Evolutionary conservation across 306 rosid genomes (phyloP), one percentile per base, ranked within the genome.

Genomic region (Dryas drummondii): DNA sequence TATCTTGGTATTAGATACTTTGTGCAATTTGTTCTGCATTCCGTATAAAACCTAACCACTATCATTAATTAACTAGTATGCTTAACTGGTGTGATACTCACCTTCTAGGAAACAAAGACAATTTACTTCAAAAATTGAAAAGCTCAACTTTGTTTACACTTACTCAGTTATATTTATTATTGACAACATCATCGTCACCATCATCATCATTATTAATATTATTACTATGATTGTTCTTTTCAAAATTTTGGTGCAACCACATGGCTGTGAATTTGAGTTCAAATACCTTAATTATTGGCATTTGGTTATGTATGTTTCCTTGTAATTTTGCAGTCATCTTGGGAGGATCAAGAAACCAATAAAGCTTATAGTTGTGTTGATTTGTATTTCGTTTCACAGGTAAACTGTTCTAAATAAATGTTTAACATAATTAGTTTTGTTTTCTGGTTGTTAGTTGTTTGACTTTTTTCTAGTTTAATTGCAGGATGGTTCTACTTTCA

Each of bases 321-420:
- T 69, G 57, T 81, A 45, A 56, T 32, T 75, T 78, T 88, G 90
- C 96, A 94, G 98, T 94, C 98, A 11, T 90, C 97, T 68, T 80
- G 69, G 75, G 93, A 88, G 77, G 97, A 94, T 75, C 91, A 87
- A 75, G 96, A 90, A 13, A 86, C 96, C 51, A 77, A 16, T 55
- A 92, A 83, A 83, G 85, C 70, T 54, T 87, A 81, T 61, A 90
- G 97, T 75, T 94, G 97, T 16, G 76, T 91, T 37, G 97, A 94
- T 85, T 86, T 94, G 52, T 94, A 90, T 86, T 94, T 94, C 79
- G 96, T 94, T 73, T 74, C 96, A 19, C 98, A 94, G 98, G 98
- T 94, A 84, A 47, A 56, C 46, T 60, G 47, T 76, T 71, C 42
- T 37, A 13, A 42, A 17, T 17, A 17, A 1, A 55, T 4, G 19